Conservation (phyloP, 2,329 filamentous ascomycete species). For the Capronia epimyces region DNA sequence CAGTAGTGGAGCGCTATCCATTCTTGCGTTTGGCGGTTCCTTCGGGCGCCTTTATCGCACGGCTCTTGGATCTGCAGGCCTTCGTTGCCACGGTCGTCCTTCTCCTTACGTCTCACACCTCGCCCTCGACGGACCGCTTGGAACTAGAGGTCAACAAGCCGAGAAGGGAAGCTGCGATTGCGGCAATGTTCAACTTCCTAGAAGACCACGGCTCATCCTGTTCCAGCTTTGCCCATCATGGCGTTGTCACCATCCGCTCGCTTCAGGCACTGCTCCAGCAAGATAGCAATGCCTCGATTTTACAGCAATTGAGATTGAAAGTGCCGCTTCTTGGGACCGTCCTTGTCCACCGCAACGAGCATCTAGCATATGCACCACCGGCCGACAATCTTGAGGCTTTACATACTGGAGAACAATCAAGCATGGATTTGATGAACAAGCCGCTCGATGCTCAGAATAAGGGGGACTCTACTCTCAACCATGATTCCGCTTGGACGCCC, state of each 20-base stretch:
- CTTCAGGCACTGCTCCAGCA: constrained; percentile 12
- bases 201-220: constrained; percentile 8
- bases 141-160: constrained; percentile 7
- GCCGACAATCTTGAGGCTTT: background rate
- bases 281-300: background rate
- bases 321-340: constrained; percentile 19
- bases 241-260: constrained; percentile 15
- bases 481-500: background rate
- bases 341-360: constrained; percentile 10
- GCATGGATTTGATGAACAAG: background rate
- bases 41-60: constrained; percentile 13
- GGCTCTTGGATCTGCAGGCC: constrained; percentile 18
- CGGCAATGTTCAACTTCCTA: constrained; percentile 13
- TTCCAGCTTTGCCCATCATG: constrained; percentile 12
- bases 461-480: background rate
- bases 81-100: constrained; percentile 19
- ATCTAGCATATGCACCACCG: background rate
- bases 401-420: background rate
- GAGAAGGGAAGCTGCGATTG: constrained; percentile 5
- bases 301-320: constrained; percentile 11
- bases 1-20: constrained; percentile 15
- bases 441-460: background rate
- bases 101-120: constrained; percentile 15
- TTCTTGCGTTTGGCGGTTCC: constrained; percentile 9
- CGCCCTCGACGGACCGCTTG: background rate